Conservation (phyloP, 495 filamentous ascomycete genomes). For the Oidiodendron maius region DNA sequence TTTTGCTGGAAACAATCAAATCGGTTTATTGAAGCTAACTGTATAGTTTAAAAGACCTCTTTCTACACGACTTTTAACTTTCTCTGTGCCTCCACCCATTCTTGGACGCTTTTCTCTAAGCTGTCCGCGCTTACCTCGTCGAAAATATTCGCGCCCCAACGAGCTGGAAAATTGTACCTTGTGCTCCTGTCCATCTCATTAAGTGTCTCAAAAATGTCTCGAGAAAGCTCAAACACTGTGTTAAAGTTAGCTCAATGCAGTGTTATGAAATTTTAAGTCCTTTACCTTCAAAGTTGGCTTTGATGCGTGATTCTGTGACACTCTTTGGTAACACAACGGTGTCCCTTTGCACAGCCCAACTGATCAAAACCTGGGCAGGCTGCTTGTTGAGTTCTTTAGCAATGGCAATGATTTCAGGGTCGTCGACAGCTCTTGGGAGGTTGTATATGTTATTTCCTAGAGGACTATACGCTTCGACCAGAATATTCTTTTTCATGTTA, state of each 20-base stretch:
- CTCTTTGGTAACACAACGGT: constrained; percentile 57
- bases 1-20: too few species aligned
- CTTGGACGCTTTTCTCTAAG: constrained; percentile 36
- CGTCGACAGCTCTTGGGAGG: constrained; percentile 37
- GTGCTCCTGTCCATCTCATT: constrained; percentile 38
- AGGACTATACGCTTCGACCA: constrained; percentile 54
- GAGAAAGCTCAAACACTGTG: constrained; percentile 41
- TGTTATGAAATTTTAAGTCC: neutral
- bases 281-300: constrained; percentile 47
- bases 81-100: constrained; percentile 36
- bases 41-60: too few species aligned
- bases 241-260: neutral
- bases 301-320: constrained; percentile 50
- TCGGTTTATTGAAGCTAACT: too few species aligned
- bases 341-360: constrained; percentile 45
- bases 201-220: constrained; percentile 38
- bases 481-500: constrained; percentile 29
- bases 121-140: constrained; percentile 40
- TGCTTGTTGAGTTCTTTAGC: constrained; percentile 37
- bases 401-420: constrained; percentile 31
- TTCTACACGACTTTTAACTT: constrained; percentile 17
- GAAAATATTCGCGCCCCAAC: constrained; percentile 46
- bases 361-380: constrained; percentile 44
- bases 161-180: constrained; percentile 46
- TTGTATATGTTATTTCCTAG: constrained; percentile 52